These are phyloP conservation scores for Aspergillus cristatus DNA, from an alignment of 495 filamentous ascomycete species.

Conservation along the genomic window DNA sequence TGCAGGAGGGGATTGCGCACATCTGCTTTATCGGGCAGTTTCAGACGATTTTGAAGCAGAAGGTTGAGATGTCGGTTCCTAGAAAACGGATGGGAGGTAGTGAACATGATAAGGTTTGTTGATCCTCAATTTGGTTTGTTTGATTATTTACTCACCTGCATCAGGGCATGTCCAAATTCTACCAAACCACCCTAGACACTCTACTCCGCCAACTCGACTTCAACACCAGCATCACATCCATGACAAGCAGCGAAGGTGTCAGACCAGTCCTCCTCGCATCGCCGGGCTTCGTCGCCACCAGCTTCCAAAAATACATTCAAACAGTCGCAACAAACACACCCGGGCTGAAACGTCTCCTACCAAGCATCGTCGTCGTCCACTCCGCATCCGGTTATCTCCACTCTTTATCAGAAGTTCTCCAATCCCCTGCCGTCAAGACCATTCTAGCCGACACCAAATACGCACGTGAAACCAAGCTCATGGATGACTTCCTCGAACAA, in stretches of 20 bases:
- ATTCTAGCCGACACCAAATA: slow-evolving; percentile 79
- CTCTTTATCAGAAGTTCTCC: slow-evolving; percentile 74
- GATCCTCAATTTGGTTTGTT: neutral
- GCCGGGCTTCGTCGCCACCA: slow-evolving; percentile 75
- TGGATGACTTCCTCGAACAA: slow-evolving; percentile 77
- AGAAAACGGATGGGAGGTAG: slow-evolving; percentile 56
- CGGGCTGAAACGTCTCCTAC: slow-evolving; percentile 54
- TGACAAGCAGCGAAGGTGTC: slow-evolving; percentile 26
- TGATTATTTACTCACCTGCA: neutral
- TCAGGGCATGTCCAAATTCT: slow-evolving; percentile 71
- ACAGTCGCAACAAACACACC: slow-evolving; percentile 50
- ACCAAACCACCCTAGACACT: slow-evolving; percentile 63
- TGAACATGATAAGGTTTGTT: slow-evolving; percentile 56
- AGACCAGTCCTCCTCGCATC: slow-evolving; percentile 79
- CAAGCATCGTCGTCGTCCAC: slow-evolving; percentile 70
- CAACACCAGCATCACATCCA: slow-evolving; percentile 34
- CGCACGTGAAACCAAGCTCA: slow-evolving; percentile 69
- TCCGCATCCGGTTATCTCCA: slow-evolving; percentile 77
- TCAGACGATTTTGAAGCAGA: slow-evolving; percentile 79
- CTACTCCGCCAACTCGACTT: slow-evolving; percentile 74
- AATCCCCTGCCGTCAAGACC: slow-evolving; percentile 63
- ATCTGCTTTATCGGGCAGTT: slow-evolving; percentile 89
- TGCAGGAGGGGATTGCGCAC: slow-evolving; percentile 91
- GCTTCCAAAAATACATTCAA: slow-evolving; percentile 75
- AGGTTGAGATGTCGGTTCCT: slow-evolving; percentile 75